phyloP scores from a whole-genome alignment of 768 basidiomycete genomes.

The Sporobolomyces roseus region DNA sequence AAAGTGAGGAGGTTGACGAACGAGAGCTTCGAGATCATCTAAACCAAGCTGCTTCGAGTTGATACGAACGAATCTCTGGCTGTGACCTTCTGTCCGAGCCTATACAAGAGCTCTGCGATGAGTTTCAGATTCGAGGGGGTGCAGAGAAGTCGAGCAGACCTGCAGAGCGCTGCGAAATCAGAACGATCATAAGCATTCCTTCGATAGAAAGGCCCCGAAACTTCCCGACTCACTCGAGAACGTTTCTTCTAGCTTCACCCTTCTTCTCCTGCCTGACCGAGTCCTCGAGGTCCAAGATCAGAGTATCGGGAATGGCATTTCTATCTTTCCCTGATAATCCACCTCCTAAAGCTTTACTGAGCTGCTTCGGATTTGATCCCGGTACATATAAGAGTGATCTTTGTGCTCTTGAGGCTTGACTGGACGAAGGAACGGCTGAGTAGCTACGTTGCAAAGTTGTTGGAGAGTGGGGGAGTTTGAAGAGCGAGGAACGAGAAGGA shows the following conservation, averaged over 20 bases:
- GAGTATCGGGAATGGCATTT: conserved; percentile 63
- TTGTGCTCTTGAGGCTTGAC: not conserved
- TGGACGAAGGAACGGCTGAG: not conserved
- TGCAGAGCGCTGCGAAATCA: conserved; percentile 5
- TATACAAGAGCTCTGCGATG: too few relatives aligned
- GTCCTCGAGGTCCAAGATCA: conserved; percentile 87
- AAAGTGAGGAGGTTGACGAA: conserved; percentile 17
- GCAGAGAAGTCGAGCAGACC: not conserved
- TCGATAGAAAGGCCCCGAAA: not conserved
- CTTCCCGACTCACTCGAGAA: conserved; percentile 5
- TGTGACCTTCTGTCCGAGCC: not conserved
- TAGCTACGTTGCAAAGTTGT: not conserved
- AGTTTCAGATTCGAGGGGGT: not conserved
- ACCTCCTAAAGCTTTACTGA: conserved; percentile 66
- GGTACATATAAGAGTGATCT: conserved; percentile 56
- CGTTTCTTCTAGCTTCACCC: conserved; percentile 54
- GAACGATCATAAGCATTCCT: not conserved
- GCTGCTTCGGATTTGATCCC: conserved; percentile 71
- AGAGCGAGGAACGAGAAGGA: too few relatives aligned
- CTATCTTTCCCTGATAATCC: conserved; percentile 13
- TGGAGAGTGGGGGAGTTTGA: not conserved
- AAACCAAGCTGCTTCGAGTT: conserved; percentile 46
- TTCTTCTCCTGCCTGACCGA: conserved; percentile 63
- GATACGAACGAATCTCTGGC: conserved; percentile 46
- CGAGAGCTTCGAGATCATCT: conserved; percentile 46